Evolutionary conservation across 768 basidiomycete genomes (phyloP).

Genomic region (Termitomyces sp.): DNA sequence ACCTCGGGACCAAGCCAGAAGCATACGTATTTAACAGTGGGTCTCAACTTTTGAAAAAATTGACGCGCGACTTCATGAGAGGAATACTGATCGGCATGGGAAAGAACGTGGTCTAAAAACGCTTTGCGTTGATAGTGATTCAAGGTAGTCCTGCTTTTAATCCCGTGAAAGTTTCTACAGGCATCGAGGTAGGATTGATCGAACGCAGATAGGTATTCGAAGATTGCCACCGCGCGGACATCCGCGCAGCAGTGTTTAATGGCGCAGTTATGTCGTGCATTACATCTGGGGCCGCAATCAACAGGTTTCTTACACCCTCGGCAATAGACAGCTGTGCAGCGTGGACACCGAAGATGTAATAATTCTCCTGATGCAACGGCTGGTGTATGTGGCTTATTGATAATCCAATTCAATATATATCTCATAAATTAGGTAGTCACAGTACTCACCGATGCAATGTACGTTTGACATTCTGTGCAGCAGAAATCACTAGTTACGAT

Average conservation of each 20-base stretch:
- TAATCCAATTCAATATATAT: not conserved
- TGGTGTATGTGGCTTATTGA: not conserved
- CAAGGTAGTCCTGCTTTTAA: not conserved
- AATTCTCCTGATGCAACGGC: not conserved
- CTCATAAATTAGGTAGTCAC: not conserved
- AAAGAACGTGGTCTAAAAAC: not conserved
- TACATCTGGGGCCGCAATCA: not conserved
- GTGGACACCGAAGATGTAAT: not conserved
- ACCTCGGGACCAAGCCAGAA: constrained; percentile 1
- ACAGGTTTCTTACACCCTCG: constrained; percentile 3
- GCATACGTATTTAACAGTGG: constrained; percentile 3
- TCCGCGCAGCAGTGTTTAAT: constrained; percentile 2
- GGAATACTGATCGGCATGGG: not conserved
- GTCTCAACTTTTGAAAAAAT: not conserved
- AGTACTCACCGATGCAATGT: not conserved
- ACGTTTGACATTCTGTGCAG: not conserved
- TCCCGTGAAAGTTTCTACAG: not conserved
- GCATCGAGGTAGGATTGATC: not conserved
- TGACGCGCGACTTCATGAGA: not conserved
- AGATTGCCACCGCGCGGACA: constrained; percentile 9
- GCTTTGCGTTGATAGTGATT: not conserved
- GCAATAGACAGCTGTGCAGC: constrained; percentile 2
- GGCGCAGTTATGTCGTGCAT: not conserved
- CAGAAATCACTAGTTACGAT: not conserved
- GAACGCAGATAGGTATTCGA: constrained; percentile 5